Conservation (phyloP, 495 filamentous ascomycete genomes). For the Trichoderma reesei region DNA sequence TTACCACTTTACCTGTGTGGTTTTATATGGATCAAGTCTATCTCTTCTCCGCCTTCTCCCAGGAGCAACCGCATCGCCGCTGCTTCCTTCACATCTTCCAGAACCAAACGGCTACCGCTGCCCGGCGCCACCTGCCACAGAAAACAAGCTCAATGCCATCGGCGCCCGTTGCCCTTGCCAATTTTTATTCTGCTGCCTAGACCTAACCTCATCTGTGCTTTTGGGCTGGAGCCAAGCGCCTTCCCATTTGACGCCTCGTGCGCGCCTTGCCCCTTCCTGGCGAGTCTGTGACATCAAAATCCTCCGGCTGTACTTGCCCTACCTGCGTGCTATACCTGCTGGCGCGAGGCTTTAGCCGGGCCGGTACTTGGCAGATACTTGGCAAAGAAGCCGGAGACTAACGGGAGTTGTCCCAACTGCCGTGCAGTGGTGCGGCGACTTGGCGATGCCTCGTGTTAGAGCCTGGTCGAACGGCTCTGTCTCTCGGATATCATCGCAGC, state of each 20-base stretch:
- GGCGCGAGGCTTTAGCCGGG: not conserved
- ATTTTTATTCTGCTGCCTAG: constrained; percentile 8
- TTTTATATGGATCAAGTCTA: no score
- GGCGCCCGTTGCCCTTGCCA: not conserved
- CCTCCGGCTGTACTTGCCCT: not conserved
- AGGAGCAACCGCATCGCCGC: not conserved
- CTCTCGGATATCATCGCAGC: not conserved
- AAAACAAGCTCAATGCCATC: not conserved
- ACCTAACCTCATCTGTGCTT: not conserved
- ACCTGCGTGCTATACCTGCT: no score
- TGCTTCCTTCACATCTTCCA: not conserved
- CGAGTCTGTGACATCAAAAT: not conserved
- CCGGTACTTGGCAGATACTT: not conserved
- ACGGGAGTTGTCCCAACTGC: constrained; percentile 2
- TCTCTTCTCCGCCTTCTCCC: no score
- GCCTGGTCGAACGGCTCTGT: not conserved
- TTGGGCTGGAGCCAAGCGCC: constrained; percentile 1
- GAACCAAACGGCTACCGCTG: not conserved
- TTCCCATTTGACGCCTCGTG: constrained; percentile 5
- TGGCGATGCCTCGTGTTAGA: not conserved
- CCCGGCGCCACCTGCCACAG: not conserved
- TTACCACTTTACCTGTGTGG: no score
- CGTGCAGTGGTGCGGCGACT: not conserved
- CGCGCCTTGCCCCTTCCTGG: constrained; percentile 6
- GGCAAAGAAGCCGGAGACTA: not conserved